Conservation (phyloP, 2,329 filamentous ascomycete species). For the Cercospora canescens region DNA sequence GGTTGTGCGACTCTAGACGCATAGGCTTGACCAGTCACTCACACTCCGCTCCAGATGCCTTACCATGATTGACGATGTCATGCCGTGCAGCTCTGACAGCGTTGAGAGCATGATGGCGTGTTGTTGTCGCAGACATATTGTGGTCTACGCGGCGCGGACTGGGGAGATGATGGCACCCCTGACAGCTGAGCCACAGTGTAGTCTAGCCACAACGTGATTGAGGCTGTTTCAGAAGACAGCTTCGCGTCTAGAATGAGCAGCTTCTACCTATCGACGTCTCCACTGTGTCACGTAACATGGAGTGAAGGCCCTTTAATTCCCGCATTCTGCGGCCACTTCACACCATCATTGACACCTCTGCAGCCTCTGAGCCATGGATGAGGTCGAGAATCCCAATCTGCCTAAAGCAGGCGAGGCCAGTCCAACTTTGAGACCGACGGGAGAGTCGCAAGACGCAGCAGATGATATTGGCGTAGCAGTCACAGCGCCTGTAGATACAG, state of each 20-base stretch:
- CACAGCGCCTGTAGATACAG: slow-evolving; percentile 19
- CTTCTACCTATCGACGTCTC: neutral
- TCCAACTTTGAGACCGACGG: slow-evolving; percentile 32
- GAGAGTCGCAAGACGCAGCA: slow-evolving; percentile 21
- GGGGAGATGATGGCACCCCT: neutral
- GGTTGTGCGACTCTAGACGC: too few species aligned
- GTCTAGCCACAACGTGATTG: neutral
- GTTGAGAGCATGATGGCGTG: neutral
- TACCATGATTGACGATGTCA: too few species aligned
- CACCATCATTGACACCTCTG: neutral
- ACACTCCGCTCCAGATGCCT: too few species aligned
- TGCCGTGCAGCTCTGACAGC: too few species aligned
- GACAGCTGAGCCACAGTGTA: neutral
- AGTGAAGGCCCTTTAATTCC: neutral
- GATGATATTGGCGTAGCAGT: slow-evolving; percentile 9
- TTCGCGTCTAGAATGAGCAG: neutral
- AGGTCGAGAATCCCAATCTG: slow-evolving; percentile 39
- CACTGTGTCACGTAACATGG: neutral
- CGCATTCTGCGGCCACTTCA: neutral
- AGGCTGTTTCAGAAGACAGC: neutral
- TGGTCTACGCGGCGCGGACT: too few species aligned
- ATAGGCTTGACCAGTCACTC: too few species aligned
- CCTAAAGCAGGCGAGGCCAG: slow-evolving; percentile 36
- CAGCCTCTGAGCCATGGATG: slow-evolving; percentile 33
- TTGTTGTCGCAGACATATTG: neutral